Evolutionary conservation across 2,329 filamentous ascomycete species (phyloP), one percentile per base, ranked within the genome.

Genomic region (Didymella pinodella): DNA sequence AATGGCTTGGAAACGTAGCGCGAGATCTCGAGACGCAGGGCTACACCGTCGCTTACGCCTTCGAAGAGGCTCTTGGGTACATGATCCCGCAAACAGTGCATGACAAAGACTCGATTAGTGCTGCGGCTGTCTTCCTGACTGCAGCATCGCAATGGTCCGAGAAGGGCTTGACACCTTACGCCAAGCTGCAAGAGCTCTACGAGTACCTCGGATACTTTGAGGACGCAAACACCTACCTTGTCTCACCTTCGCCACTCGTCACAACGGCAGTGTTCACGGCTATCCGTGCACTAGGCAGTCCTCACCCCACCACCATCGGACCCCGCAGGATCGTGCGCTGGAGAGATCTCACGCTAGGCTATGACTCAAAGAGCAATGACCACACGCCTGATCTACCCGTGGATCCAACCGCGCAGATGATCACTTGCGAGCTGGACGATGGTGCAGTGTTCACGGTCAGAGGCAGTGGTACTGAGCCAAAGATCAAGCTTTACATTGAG

Each of bases 1-100:
- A 89, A 71, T 89, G 87, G 87, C 82, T 89, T 62, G 87, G 86
- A 2, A 88, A 88, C 62, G 79, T 84, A 45, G 84, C 85, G 1
- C 80, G 82, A 18, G 76, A 82, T n/a, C 78, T 88, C 2, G 77
- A 69, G 2, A 62, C 55, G n/a, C 45, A 71, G 40, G 84, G 83
- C 25, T 84, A 83, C 64, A 76, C 81, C 22, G 81, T 84, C 0
- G 77, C 81, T 0, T 88, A 84, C 66, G 86, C 86, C 1, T 89
- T 86, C 64, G 87, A 89, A 73, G 87, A 89, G 74, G 87, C 87
- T 7, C 81, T 89, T 22, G 87, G 87, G 1, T 89, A 88, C 72
- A 89, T 89, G 87, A 86, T 89, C 54, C 81, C 86, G 0, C 75
- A 80, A 7, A 83, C 88, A 1, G 86, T 86, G 38, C 83, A 85